Evolutionary conservation across 805 yeast species (phyloP), one percentile per base, ranked within the genome.

Genomic region (Pichia nanzhaoensis): DNA sequence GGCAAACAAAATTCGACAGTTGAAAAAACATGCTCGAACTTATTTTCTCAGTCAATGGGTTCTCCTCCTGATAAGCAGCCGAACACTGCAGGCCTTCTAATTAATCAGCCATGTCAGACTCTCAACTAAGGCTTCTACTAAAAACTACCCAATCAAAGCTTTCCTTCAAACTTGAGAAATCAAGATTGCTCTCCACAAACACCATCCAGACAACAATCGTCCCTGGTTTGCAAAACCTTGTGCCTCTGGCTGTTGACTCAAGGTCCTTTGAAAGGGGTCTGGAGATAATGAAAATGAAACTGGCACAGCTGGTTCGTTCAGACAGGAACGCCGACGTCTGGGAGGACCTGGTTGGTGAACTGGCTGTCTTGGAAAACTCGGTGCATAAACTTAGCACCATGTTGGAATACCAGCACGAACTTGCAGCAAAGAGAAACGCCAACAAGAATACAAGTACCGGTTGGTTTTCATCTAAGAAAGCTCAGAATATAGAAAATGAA

Each of bases 271-370:
- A 51, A 37, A 45, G 54, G 3, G 34, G 42, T 9, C 14, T 51
- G 16, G 54, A 46, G 5, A 33, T 51, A 14, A 27, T 43, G 2
- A 43, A 34, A n/a, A 48, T 51, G 32, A 36, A 35, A 7, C 10
- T 51, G 16, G 46, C 47, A 3, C 45, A 44, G 18, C 20, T 51
- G 36, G 51, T 51, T 2, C 40, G 54, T 27, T 24, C 44, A 6
- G 54, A 51, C 37, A 34, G 54, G 22, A 24, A 32, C 16, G 44
- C 51, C 3, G 54, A 51, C 24, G 51, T 51, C 8, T 51, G 51
- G 51, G 54, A 51, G 39, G 54, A 51, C 18, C 31, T 51, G 7
- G 39, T 48, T n/a, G 51, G 51, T 8, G 54, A 51, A 37, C 14
- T 51, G 16, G 42, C 50, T 13, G 30, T 48, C 12, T 28, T 51